phyloP scores from a whole-genome alignment of 2,329 filamentous ascomycete species.

The Phyllosticta citrichinensis region DNA sequence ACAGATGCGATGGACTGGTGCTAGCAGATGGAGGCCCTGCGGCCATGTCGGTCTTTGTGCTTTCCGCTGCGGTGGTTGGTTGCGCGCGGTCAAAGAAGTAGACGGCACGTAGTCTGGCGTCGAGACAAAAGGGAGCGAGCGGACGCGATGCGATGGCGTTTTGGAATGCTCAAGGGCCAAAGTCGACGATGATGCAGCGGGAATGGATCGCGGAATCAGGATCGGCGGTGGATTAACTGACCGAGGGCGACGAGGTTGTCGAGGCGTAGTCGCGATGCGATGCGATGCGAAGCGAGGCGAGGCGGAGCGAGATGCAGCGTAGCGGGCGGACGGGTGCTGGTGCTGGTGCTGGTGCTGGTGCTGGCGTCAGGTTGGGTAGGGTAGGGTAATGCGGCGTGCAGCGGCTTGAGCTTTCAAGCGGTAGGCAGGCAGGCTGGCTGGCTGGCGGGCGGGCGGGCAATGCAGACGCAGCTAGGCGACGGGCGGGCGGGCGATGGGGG shows the following conservation, averaged over 20 bases:
- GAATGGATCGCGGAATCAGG: conserved; percentile 3
- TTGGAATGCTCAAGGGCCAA: not conserved
- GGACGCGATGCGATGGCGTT: not conserved
- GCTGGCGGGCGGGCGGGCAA: not conserved
- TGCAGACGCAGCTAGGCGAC: not conserved
- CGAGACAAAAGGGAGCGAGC: conserved; percentile 6
- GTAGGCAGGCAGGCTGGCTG: not conserved
- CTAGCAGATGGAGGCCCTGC: conserved; percentile 32
- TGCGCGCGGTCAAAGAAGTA: conserved; percentile 8
- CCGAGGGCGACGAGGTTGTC: not conserved
- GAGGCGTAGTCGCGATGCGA: not conserved
- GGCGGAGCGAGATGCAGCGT: not conserved
- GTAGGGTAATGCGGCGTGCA: not conserved
- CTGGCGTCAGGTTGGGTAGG: too few species aligned
- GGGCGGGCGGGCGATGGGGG: not conserved
- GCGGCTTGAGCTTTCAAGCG: not conserved
- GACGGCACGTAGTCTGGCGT: conserved; percentile 3
- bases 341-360: too few species aligned
- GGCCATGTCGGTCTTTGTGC: conserved; percentile 21
- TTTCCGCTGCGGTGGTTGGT: not conserved
- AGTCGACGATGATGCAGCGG: not conserved
- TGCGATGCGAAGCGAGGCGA: not conserved
- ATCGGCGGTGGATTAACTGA: conserved; percentile 1
- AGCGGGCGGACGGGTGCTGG: not conserved
- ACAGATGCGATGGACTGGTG: conserved; percentile 30